Percentiles rank a stretch among this genome's conserved stretches.
Conservation (phyloP, 2,329 filamentous ascomycete genomes). For the Fusarium hostae region DNA sequence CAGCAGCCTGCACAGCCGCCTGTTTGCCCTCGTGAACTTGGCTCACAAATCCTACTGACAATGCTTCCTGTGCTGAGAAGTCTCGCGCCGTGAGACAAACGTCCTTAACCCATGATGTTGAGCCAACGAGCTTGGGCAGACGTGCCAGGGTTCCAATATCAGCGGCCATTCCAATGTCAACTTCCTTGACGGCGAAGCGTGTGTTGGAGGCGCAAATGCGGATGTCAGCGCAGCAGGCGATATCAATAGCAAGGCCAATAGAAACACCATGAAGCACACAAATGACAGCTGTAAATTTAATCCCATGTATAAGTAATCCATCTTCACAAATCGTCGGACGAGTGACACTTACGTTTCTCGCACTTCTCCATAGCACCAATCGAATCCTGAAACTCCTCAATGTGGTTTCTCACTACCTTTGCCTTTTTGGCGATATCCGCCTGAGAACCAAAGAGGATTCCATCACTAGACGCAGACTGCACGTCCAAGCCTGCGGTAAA, state of each 20-base stretch:
- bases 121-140: constrained; percentile 78
- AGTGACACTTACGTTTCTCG: constrained; percentile 76
- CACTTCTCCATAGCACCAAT: constrained; percentile 83
- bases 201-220: constrained; percentile 70
- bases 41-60: constrained; percentile 76
- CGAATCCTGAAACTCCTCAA: constrained; percentile 83
- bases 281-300: constrained; percentile 72
- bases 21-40: constrained; percentile 72
- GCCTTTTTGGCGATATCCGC: constrained; percentile 74
- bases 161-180: constrained; percentile 83
- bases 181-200: constrained; percentile 79
- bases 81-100: constrained; percentile 77
- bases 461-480: constrained; percentile 69
- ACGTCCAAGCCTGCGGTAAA: constrained; percentile 92
- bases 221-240: constrained; percentile 76
- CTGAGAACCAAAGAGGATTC: constrained; percentile 53
- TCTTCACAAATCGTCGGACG: background rate
- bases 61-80: constrained; percentile 76
- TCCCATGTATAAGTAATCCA: constrained; percentile 25
- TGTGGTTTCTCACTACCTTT: constrained; percentile 70
- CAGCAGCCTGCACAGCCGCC: constrained; percentile 68
- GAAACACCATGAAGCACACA: constrained; percentile 82
- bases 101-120: constrained; percentile 81
- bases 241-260: constrained; percentile 82
- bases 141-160: constrained; percentile 81